Evolutionary conservation across 1,284 basidiomycete genomes (phyloP), one percentile per base, ranked within the genome.

Genomic region (Cystobasidiaceae sp.): DNA sequence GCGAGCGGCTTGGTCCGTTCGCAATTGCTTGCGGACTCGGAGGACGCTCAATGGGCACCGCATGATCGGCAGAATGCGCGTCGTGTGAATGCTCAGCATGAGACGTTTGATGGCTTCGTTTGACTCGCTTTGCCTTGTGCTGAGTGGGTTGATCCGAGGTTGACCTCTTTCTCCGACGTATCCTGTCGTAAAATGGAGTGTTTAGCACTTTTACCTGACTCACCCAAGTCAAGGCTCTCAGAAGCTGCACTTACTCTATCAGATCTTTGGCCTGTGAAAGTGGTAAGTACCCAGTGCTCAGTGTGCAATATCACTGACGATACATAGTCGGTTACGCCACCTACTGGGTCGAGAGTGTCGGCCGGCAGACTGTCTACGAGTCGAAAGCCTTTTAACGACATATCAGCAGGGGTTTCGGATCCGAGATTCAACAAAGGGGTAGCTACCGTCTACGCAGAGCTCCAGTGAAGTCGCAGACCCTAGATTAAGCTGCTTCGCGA

Each of bases 401-500:
- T 39, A 28, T 32, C 13, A 46, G 39, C 54, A 7, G 4, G 25
- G 11, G 19, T 30, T 8, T 5, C 15, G 23, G 17, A 50, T 13
- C 3, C 33, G 15, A 25, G 3, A 50, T 28, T 30, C 3, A 13
- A 48, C 25, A 34, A 21, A 11, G 19, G 23, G 28, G 39, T 7
- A 43, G 34, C 28, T 32, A 62, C 60, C 60, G 15, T 62, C 60
- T 19, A 62, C 50, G 39, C 28, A n/a, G n/a, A 62, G 34, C 37
- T 62, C 46, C 6, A 62, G 17, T 4, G 19, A 43, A 15, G 55
- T 52, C 11, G 28, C 32, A 28, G 15, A 19, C 2, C 27, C 11
- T 25, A 64, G 21, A 9, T 44, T 52, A 28, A 64, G 61, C 33
- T 64, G 61, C 19, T 56, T 48, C 25, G 51, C 51, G 25, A 64